phyloP scores from a whole-genome alignment of 140 eudicot genomes.

The Stevia rebaudiana region DNA sequence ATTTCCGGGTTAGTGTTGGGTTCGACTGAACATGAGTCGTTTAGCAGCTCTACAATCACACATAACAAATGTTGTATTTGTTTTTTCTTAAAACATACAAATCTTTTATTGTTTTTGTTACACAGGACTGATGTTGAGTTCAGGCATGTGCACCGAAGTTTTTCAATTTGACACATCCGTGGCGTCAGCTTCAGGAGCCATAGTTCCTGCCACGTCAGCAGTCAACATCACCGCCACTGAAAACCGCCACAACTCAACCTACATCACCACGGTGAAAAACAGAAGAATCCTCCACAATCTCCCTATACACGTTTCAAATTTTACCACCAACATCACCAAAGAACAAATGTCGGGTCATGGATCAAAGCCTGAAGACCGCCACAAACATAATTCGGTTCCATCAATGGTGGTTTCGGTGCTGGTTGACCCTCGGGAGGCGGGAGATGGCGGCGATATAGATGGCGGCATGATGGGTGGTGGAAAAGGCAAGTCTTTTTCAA shows the following conservation, averaged over 20 bases:
- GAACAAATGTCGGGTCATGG: slow-evolving; percentile 32
- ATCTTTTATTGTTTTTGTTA: slow-evolving; percentile 2
- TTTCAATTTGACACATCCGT: slow-evolving; percentile 85
- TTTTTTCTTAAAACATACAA: background rate
- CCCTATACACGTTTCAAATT: slow-evolving; percentile 54
- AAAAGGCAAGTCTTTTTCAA: slow-evolving; percentile 48
- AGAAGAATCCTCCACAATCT: slow-evolving; percentile 75
- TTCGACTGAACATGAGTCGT: too few species aligned
- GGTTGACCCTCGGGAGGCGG: slow-evolving; percentile 84
- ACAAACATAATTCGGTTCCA: slow-evolving; percentile 38
- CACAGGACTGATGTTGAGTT: slow-evolving; percentile 88
- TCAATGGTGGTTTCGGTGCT: slow-evolving; percentile 94
- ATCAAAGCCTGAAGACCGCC: slow-evolving; percentile 41
- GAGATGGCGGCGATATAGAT: slow-evolving; percentile 48
- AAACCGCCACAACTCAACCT: slow-evolving; percentile 47
- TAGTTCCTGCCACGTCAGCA: slow-evolving; percentile 49
- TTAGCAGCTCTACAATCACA: too few species aligned
- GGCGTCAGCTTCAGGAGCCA: slow-evolving; percentile 61
- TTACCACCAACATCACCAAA: slow-evolving; percentile 46
- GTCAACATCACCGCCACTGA: slow-evolving; percentile 40
- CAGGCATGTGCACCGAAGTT: slow-evolving; percentile 96
- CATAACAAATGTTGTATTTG: background rate
- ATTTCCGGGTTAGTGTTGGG: too few species aligned
- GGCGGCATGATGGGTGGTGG: slow-evolving; percentile 55
- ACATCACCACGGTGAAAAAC: slow-evolving; percentile 45